These are phyloP conservation scores for Peziza echinospora DNA, from an alignment of 495 filamentous ascomycete species.

Conservation along the genomic window DNA sequence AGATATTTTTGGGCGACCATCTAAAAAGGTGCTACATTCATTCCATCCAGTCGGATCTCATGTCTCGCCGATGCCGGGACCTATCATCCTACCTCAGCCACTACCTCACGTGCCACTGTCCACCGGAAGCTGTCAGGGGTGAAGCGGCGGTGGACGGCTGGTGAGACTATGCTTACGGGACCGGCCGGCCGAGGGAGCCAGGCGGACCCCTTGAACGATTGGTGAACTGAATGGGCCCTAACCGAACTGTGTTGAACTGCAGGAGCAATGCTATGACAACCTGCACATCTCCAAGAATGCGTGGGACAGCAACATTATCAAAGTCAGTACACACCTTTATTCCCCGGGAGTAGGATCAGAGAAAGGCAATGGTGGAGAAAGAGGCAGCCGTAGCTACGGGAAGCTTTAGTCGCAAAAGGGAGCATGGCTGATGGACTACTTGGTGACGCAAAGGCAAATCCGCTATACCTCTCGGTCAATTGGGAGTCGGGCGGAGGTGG, in stretches of 20 bases:
- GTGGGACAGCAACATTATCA: slow-evolving; percentile 96
- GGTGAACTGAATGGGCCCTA: slow-evolving; percentile 1
- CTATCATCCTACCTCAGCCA: not conserved
- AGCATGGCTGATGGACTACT: not conserved
- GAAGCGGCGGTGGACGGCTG: no score
- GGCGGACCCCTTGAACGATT: slow-evolving; percentile 4
- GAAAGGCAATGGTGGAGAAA: no score
- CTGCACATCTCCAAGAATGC: slow-evolving; percentile 85
- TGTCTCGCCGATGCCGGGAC: not conserved
- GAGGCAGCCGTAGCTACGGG: no score
- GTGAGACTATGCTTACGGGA: no score
- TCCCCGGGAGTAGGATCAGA: no score
- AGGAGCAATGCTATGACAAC: slow-evolving; percentile 94
- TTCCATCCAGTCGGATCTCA: no score
- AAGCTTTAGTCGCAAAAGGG: not conserved
- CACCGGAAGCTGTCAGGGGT: no score
- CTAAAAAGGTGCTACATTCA: slow-evolving; percentile 68
- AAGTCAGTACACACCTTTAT: slow-evolving; percentile 33
- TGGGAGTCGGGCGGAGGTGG: slow-evolving; percentile 95
- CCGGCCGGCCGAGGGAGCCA: slow-evolving; percentile 1
- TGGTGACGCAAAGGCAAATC: slow-evolving; percentile 45
- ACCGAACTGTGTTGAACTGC: slow-evolving; percentile 1
- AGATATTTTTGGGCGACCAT: slow-evolving; percentile 90
- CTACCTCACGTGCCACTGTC: no score
- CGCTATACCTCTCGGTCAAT: slow-evolving; percentile 89